Conservation (phyloP, 1,139 yeast species). For the Kluyveromyces sp. region DNA sequence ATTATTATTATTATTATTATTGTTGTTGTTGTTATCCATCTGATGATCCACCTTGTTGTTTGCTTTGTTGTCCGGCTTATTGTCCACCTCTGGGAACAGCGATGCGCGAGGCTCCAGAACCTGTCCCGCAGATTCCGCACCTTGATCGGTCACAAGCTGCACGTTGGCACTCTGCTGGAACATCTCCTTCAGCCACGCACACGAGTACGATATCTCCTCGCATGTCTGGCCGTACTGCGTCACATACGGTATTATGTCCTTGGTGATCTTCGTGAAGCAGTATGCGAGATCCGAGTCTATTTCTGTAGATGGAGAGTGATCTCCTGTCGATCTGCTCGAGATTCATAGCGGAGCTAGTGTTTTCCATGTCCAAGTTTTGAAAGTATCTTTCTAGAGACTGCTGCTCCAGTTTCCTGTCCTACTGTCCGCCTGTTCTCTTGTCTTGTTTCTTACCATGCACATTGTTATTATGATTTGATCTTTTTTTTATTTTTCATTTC, state of each 20-base stretch:
- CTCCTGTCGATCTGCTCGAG: constrained; percentile 72
- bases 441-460: neutral
- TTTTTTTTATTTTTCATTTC: too few species aligned
- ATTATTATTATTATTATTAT: neutral
- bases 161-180: constrained; percentile 28
- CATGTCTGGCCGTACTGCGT: constrained; percentile 23
- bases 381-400: neutral
- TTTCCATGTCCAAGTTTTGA: neutral
- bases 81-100: constrained; percentile 26
- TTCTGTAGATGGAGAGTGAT: constrained; percentile 69
- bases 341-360: neutral
- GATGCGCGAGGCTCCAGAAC: constrained; percentile 13
- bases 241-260: constrained; percentile 27
- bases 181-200: constrained; percentile 25
- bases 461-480: neutral
- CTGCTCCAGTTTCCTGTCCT: neutral
- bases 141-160: constrained; percentile 14
- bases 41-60: too few species aligned
- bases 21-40: neutral
- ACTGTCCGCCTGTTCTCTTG: too few species aligned
- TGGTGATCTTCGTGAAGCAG: constrained; percentile 26
- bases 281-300: constrained; percentile 49
- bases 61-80: neutral
- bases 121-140: constrained; percentile 18
- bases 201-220: constrained; percentile 25